Conservation (phyloP, 768 basidiomycete species). For the Amanita inopinata region DNA sequence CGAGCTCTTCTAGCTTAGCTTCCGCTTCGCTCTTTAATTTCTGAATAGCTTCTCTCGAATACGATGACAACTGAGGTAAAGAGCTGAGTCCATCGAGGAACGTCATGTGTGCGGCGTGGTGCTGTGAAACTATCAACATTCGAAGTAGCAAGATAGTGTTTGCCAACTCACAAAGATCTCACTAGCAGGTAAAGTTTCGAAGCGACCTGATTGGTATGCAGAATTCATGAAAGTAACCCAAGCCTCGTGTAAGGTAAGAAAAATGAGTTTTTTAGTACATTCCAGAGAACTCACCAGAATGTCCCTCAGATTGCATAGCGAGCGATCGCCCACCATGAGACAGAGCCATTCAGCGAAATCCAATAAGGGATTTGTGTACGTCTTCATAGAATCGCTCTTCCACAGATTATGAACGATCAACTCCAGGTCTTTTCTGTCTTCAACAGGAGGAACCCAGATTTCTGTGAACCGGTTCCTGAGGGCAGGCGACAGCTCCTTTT, state of each 20-base stretch:
- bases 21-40: slow-evolving; percentile 52
- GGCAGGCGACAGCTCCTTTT: slow-evolving; percentile 96
- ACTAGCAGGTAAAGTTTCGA: slow-evolving; percentile 25
- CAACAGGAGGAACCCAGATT: slow-evolving; percentile 92
- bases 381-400: slow-evolving; percentile 40
- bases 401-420: slow-evolving; percentile 71
- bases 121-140: slow-evolving; percentile 33
- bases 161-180: slow-evolving; percentile 57
- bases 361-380: slow-evolving; percentile 54
- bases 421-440: slow-evolving; percentile 60
- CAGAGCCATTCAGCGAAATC: slow-evolving; percentile 81
- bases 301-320: slow-evolving; percentile 75
- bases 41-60: slow-evolving; percentile 49
- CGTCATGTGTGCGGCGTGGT: slow-evolving; percentile 90
- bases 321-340: slow-evolving; percentile 44
- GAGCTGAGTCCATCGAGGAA: slow-evolving; percentile 84
- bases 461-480: slow-evolving; percentile 97
- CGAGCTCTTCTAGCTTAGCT: slow-evolving; percentile 43
- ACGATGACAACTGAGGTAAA: slow-evolving; percentile 59
- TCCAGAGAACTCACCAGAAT: slow-evolving; percentile 52
- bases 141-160: not conserved
- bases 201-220: slow-evolving; percentile 25
- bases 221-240: slow-evolving; percentile 89
- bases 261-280: slow-evolving; percentile 5
- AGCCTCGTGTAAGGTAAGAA: slow-evolving; percentile 39